Conservation (phyloP, 257 asterid genomes). For the Eucommia ulmoides region DNA sequence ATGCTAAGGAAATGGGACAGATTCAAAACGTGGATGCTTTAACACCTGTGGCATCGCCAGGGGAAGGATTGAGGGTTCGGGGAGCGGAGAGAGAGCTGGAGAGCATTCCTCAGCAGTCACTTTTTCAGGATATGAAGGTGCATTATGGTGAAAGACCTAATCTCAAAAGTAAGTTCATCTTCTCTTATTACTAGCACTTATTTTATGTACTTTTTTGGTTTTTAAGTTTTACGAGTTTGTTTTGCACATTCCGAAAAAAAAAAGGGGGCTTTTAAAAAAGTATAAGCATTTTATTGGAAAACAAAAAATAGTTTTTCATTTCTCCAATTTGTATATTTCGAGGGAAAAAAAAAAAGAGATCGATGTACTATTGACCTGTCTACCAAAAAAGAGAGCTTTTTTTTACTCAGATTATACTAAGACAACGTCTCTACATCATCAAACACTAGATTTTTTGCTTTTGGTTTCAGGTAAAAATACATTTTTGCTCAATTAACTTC, state of each 20-base stretch:
- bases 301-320: neutral
- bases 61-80: constrained; percentile 12
- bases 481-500: too few species aligned
- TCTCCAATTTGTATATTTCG: neutral
- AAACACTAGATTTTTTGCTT: too few species aligned
- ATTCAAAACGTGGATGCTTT: constrained; percentile 37
- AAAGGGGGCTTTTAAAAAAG: neutral
- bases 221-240: neutral
- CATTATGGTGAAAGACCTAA: constrained; percentile 78
- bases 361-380: constrained; percentile 1
- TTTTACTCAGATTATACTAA: too few species aligned
- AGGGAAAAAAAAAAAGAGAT: neutral
- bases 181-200: too few species aligned
- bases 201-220: too few species aligned
- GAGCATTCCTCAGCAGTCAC: constrained; percentile 58
- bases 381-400: too few species aligned
- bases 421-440: too few species aligned
- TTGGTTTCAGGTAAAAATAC: too few species aligned
- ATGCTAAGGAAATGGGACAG: constrained; percentile 39
- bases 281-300: neutral
- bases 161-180: constrained; percentile 48
- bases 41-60: constrained; percentile 8
- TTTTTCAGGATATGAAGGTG: constrained; percentile 38
- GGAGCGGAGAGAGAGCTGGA: constrained; percentile 52
- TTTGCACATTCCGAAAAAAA: neutral